Base-by-base conservation (phyloP, 2,329 filamentous ascomycete species). In the Thelonectria discophora region DNA sequence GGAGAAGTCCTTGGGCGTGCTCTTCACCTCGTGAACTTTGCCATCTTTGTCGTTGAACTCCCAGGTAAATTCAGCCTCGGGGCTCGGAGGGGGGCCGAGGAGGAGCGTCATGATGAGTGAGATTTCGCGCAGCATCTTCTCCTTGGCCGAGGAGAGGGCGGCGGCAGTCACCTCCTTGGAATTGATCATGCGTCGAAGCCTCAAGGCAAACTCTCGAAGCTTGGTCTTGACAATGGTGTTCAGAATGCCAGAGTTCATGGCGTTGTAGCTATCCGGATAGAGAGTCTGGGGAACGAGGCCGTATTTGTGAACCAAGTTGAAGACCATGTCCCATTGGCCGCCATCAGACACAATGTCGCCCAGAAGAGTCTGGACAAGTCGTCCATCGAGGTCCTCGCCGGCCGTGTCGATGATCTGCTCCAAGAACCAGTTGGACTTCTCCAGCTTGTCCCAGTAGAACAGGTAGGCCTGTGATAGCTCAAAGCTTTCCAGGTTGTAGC, bases 371-470 rank as follows among this genome's bases (percentile, higher is more conserved):
- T 93, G 89, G 3, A 97, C 83, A 4, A 96, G 78, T 10, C 93
- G 81, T 20, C 88, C 84, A 66, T 94, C 91, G 1, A 96, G 82
- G 34, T 89, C 87, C 69, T 93, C 84, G 53, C 81, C 80, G 0
- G 86, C 84, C 0, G 93, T 96, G 65, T 92, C 88, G 57, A 97
- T 85, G 63, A 94, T 86, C 71, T 91, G 90, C 77, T 96, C 92
- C 17, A 97, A 84, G 79, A 96, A 97, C 81, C 86, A 97, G 76
- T 97, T 97, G 9, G 90, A 84, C 77, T 97, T 97, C 77, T 97
- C 93, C 18, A 97, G 86, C 80, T 97, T 97, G 76, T 97, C 93
- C 90, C 91, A 96, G 83, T 93, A 97, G 80, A 94, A 97, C 4
- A 97, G 84, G 72, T 96, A 96, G 1, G 89, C 84, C 77, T 97